These are phyloP conservation scores for Suhomyces maxii DNA, from an alignment of 1,139 yeast genomes.

Conservation along the genomic window DNA sequence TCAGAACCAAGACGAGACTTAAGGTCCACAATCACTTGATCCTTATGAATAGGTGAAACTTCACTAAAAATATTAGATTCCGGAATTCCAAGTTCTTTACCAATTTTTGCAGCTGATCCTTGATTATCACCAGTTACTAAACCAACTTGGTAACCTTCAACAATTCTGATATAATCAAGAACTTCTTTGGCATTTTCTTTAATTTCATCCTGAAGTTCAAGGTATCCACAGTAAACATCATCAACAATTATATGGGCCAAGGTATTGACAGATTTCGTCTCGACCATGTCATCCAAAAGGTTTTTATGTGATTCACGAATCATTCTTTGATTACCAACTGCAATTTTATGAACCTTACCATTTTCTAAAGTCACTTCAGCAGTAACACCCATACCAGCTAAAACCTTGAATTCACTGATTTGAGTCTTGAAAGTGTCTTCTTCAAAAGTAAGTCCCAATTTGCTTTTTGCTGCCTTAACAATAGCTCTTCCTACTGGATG, in stretches of 20 bases:
- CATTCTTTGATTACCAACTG: slow-evolving; percentile 59
- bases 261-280: slow-evolving; percentile 19
- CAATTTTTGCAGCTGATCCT: slow-evolving; percentile 65
- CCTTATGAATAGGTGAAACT: slow-evolving; percentile 76
- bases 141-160: slow-evolving; percentile 65
- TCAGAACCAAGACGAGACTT: slow-evolving; percentile 44
- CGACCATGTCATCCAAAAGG: slow-evolving; percentile 10
- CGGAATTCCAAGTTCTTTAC: slow-evolving; percentile 66
- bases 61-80: slow-evolving; percentile 68
- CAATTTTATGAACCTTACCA: slow-evolving; percentile 30
- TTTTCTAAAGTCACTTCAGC: slow-evolving; percentile 39
- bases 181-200: slow-evolving; percentile 66
- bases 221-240: slow-evolving; percentile 57
- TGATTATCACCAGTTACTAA: slow-evolving; percentile 88
- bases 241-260: slow-evolving; percentile 52
- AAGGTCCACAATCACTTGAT: slow-evolving; percentile 60
- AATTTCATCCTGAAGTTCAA: slow-evolving; percentile 69
- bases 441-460: slow-evolving; percentile 31
- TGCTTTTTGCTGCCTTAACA: slow-evolving; percentile 28
- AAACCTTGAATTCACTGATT: slow-evolving; percentile 46
- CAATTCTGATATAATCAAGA: slow-evolving; percentile 50
- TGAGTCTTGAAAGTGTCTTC: slow-evolving; percentile 33
- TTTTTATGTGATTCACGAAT: slow-evolving; percentile 28
- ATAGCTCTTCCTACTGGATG: slow-evolving; percentile 88
- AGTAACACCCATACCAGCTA: slow-evolving; percentile 71